These are phyloP conservation scores for Aureobasidium sp. DNA, from an alignment of 2,329 filamentous ascomycete genomes.

Conservation along the genomic window DNA sequence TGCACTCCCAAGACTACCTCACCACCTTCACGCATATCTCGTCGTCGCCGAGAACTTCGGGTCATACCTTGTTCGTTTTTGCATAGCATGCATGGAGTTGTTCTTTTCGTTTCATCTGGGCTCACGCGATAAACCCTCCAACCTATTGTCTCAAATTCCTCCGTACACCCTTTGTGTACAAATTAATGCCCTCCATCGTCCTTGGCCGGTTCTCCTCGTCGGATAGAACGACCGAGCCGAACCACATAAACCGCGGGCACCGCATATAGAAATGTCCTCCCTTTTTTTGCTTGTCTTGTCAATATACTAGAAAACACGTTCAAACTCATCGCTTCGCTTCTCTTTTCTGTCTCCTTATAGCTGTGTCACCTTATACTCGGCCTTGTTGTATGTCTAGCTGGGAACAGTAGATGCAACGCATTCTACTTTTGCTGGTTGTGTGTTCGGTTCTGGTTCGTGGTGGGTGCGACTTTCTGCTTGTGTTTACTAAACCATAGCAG, in stretches of 20 bases:
- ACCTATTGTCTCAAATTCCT: background rate
- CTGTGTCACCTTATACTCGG: background rate
- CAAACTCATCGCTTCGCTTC: background rate
- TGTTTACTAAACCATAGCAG: too few species aligned
- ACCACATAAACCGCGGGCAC: background rate
- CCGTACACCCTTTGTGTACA: background rate
- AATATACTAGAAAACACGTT: background rate
- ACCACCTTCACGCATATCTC: background rate
- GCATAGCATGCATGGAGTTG: background rate
- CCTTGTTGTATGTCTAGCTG: too few species aligned
- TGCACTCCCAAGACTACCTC: background rate
- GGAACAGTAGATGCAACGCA: too few species aligned
- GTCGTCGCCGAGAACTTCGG: background rate
- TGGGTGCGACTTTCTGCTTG: too few species aligned
- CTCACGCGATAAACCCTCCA: background rate
- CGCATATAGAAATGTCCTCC: conserved; percentile 1
- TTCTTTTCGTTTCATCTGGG: background rate
- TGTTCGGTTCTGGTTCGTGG: too few species aligned
- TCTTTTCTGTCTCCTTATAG: background rate
- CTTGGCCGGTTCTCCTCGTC: background rate
- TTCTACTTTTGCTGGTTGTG: too few species aligned
- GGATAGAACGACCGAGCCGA: background rate
- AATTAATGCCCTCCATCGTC: background rate
- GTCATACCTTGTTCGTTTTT: background rate
- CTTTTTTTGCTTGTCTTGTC: background rate